Evolutionary conservation across 1,284 basidiomycete genomes (phyloP).

Genomic region (Golubevia sp.): DNA sequence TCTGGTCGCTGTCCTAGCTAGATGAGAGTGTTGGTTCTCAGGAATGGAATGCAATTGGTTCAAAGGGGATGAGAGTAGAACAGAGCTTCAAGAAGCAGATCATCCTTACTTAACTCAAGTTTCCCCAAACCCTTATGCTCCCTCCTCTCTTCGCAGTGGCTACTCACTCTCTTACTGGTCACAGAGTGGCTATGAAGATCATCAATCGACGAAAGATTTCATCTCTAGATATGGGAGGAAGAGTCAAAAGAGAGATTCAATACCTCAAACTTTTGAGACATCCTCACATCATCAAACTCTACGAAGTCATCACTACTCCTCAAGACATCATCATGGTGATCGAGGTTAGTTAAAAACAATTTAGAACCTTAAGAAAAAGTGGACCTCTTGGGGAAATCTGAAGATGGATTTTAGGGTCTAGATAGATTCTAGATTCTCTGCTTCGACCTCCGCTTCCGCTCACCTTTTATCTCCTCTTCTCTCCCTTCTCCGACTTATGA

Average conservation of each 20-base stretch:
- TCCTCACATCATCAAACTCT: conserved; percentile 61
- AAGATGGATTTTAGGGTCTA: background rate
- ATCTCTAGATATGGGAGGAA: conserved; percentile 83
- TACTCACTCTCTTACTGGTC: conserved; percentile 88
- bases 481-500: no score
- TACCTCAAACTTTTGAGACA: conserved; percentile 57
- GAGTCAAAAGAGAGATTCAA: conserved; percentile 80
- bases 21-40: no score
- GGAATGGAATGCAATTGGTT: background rate
- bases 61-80: background rate
- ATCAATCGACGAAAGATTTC: conserved; percentile 93
- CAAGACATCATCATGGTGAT: conserved; percentile 61
- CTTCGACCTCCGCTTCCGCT: background rate
- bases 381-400: no score
- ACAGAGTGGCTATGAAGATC: conserved; percentile 96
- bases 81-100: no score
- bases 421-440: background rate
- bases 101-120: background rate
- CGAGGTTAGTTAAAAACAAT: conserved; percentile 17
- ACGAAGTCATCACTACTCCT: conserved; percentile 60
- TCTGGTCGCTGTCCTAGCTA: no score
- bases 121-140: background rate
- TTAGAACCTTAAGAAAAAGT: no score
- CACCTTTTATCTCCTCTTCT: background rate
- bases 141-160: conserved; percentile 71